Evolutionary conservation across 2,329 filamentous ascomycete genomes (phyloP).

Genomic region (Cryphonectria nitschkei): DNA sequence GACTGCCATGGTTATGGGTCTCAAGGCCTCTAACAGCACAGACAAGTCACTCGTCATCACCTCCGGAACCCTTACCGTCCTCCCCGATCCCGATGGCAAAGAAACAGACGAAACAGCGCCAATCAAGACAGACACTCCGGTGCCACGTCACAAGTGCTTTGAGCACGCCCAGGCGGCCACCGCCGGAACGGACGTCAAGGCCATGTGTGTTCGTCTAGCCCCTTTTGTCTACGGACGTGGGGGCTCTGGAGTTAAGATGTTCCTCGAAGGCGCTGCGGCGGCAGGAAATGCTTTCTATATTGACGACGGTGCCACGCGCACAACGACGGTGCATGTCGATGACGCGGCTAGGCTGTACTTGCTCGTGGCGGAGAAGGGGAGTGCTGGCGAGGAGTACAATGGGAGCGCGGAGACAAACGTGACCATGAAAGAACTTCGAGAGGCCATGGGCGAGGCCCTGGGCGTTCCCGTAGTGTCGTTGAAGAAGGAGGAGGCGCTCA

Average conservation of each 20-base stretch:
- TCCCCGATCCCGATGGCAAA: slow-evolving; percentile 30
- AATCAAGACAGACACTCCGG: neutral
- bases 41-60: slow-evolving; percentile 41
- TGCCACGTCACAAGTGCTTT: slow-evolving; percentile 37
- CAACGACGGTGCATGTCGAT: slow-evolving; percentile 28
- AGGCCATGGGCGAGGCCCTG: slow-evolving; percentile 33
- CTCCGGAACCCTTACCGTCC: slow-evolving; percentile 37
- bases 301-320: slow-evolving; percentile 19
- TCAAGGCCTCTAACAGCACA: slow-evolving; percentile 36
- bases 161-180: slow-evolving; percentile 37
- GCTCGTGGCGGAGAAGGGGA: slow-evolving; percentile 15
- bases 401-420: slow-evolving; percentile 18
- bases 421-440: slow-evolving; percentile 17
- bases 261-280: slow-evolving; percentile 37
- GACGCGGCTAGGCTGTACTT: slow-evolving; percentile 27
- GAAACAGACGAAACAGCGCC: slow-evolving; percentile 37
- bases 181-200: slow-evolving; percentile 38
- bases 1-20: slow-evolving; percentile 40
- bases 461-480: slow-evolving; percentile 33
- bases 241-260: slow-evolving; percentile 42
- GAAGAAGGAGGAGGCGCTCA: slow-evolving; percentile 35
- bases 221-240: slow-evolving; percentile 50
- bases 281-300: slow-evolving; percentile 5
- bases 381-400: slow-evolving; percentile 25
- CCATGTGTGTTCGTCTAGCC: slow-evolving; percentile 44